These are phyloP conservation scores for Eucalyptus pauciflora DNA, from an alignment of 345 rosid genomes.

Conservation along the genomic window DNA sequence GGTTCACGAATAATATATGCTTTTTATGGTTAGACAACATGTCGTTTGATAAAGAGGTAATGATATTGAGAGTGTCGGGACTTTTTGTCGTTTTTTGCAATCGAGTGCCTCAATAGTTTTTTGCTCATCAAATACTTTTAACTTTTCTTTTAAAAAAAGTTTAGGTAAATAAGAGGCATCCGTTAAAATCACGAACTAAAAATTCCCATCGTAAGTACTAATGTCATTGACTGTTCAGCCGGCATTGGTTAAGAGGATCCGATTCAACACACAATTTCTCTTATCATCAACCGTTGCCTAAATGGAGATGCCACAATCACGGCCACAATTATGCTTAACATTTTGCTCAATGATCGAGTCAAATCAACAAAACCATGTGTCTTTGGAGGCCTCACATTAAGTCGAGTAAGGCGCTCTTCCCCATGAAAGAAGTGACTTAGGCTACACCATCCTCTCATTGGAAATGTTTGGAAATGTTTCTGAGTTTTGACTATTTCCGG, in stretches of 20 bases:
- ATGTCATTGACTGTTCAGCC: background rate
- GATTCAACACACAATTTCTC: background rate
- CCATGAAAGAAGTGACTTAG: background rate
- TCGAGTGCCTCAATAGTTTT: too few relatives aligned
- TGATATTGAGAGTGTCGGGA: background rate
- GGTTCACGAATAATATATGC: too few relatives aligned
- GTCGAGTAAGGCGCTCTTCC: background rate
- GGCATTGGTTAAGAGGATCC: background rate
- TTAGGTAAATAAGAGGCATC: background rate
- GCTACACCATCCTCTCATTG: background rate
- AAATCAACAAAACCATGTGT: background rate
- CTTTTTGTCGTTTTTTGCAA: background rate
- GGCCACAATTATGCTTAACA: background rate
- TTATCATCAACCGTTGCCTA: background rate
- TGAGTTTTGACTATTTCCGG: too few relatives aligned
- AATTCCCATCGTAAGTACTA: too few relatives aligned
- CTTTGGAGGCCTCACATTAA: background rate
- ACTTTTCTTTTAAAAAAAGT: too few relatives aligned
- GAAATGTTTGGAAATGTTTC: background rate
- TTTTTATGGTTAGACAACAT: too few relatives aligned
- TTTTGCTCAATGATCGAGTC: background rate
- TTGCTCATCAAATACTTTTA: too few relatives aligned
- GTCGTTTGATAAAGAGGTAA: background rate
- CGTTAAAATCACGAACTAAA: too few relatives aligned
- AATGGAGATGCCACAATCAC: background rate